Base-by-base conservation (phyloP, 106 monocot species). In the Dendrobium officinale region DNA sequence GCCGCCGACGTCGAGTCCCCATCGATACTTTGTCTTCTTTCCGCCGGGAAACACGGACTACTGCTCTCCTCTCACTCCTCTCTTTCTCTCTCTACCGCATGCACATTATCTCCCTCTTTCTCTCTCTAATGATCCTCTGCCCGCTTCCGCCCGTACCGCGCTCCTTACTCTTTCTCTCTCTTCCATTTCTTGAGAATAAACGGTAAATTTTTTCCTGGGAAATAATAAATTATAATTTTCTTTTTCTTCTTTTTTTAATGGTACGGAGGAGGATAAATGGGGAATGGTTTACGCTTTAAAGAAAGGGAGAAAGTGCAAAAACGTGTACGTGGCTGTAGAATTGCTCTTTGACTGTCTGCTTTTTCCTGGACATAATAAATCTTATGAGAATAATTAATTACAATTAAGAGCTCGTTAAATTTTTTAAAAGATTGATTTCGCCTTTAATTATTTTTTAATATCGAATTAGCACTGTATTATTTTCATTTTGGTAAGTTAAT, bases 31-130 rank as follows among this genome's bases (percentile, higher is more conserved):
- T 74, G 74, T 74, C 74, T 20, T 74, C 74, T 74, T 74, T 74
- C 20, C 74, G 43, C 74, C 74, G 43, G 6, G 43, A 74, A 74
- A 74, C 74, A 74, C 74, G 74, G 74, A 74, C 74, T 43, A 42
- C 74, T 44, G 74, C 74, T 27, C 2, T 8, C 40, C 18, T 73
- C 43, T n/a, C 74, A 5, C 74, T 74, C 41, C n/a, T 9, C 43
- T 19, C 73, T 20, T 11, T 20, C 42, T 41, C 73, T 42, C 73
- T 42, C 73, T 70, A 3, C 33, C 70, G 3, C 22, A 27, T 18
- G 9, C 5, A 15, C 8, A 61, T 61, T 61, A 51, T 33, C 68
- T 68, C 68, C 24, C 5, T 17, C 70, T 70, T 33, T 70, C 70
- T 37, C 70, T 70, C 70, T 70, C 33, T 74, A n/a, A 40, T 73